Evolutionary conservation across 305 asterid species (phyloP).

Genomic region (Fraxinus floribunda): DNA sequence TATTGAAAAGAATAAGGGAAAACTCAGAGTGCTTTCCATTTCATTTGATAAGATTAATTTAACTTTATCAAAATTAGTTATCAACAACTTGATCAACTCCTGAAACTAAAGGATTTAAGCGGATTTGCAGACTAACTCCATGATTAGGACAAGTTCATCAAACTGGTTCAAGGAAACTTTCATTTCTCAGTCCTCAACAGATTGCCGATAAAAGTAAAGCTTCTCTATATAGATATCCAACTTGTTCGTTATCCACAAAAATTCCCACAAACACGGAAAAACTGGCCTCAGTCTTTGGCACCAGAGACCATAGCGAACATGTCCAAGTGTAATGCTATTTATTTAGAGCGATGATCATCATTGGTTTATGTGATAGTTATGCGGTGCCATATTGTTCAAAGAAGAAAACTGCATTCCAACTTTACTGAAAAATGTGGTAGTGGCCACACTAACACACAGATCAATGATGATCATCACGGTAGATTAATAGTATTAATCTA

Average conservation of each 20-base stretch:
- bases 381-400: no score
- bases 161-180: neutral
- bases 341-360: neutral
- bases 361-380: no score
- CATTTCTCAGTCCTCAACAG: neutral
- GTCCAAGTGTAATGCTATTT: neutral
- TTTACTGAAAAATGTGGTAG: no score
- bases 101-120: neutral
- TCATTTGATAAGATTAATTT: neutral
- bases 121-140: neutral
- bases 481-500: no score
- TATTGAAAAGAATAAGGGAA: neutral
- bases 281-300: neutral
- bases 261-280: neutral
- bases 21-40: neutral
- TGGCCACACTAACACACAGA: no score
- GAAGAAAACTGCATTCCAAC: no score
- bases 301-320: neutral
- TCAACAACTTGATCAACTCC: neutral
- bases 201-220: neutral
- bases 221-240: neutral
- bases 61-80: neutral
- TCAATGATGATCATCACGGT: neutral
- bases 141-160: neutral
- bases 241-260: neutral